These are phyloP conservation scores for Nigrograna mackinnonii DNA, from an alignment of 2,329 filamentous ascomycete genomes.

Conservation along the genomic window DNA sequence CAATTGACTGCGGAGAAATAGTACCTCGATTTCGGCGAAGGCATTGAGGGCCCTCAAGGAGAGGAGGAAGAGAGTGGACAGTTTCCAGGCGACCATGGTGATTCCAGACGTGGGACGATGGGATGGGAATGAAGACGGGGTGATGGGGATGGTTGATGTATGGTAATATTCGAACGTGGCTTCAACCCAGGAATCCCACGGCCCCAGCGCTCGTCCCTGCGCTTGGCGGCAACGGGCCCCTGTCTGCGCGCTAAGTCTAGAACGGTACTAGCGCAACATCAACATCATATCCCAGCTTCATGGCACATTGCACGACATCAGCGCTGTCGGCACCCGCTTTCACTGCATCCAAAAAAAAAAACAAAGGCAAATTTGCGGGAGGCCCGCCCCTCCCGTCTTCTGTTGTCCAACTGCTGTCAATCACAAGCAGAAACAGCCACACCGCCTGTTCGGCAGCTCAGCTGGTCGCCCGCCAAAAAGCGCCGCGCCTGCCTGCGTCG, in stretches of 20 bases:
- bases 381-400: no score
- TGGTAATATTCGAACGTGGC: conserved; percentile 32
- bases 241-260: no score
- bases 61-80: conserved; percentile 72
- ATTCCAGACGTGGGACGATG: conserved; percentile 9
- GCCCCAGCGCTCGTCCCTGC: conserved; percentile 12
- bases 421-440: no score
- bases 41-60: conserved; percentile 70
- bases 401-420: no score
- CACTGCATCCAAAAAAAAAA: no score
- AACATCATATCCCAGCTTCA: no score
- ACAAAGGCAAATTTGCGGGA: no score
- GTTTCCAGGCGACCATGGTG: conserved; percentile 74
- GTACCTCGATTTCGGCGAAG: conserved; percentile 65
- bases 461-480: no score
- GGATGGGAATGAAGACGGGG: conserved; percentile 6
- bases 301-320: no score
- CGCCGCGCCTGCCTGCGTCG: conserved; percentile 15
- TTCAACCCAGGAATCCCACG: conserved; percentile 21
- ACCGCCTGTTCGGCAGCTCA: no score
- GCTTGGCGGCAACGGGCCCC: neutral
- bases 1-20: conserved; percentile 36
- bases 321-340: no score
- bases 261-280: no score
- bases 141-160: conserved; percentile 14